Conservation (phyloP, 345 rosid genomes). For the Salix arbutifolia region DNA sequence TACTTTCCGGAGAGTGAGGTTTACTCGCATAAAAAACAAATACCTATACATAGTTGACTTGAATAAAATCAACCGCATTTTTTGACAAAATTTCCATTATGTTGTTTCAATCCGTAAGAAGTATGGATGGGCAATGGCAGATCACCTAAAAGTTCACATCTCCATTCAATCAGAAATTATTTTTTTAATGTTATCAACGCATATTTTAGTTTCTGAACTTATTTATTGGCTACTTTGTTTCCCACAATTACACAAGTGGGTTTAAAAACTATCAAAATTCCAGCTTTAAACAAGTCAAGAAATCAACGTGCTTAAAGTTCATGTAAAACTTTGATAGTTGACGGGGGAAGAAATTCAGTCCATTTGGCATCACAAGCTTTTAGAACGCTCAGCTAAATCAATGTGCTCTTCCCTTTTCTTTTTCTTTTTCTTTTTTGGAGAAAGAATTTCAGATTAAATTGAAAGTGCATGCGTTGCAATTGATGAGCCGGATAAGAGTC, state of each 20-base stretch:
- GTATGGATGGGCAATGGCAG: background rate
- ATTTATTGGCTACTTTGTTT: background rate
- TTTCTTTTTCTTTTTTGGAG: no score
- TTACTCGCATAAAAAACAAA: no score
- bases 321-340: background rate
- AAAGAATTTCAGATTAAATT: no score
- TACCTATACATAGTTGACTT: background rate
- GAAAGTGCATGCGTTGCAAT: no score
- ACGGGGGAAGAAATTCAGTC: background rate
- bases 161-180: background rate
- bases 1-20: no score
- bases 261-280: background rate
- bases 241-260: background rate
- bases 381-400: background rate
- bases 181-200: background rate
- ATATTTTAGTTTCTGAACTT: background rate
- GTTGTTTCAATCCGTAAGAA: background rate
- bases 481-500: no score
- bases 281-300: background rate
- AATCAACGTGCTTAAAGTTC: background rate
- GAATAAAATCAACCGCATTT: background rate
- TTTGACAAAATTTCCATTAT: slow-evolving; percentile 2
- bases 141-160: background rate
- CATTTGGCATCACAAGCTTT: background rate
- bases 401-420: no score